phyloP scores from a whole-genome alignment of 2,329 filamentous ascomycete species.

The Pleurostoma richardsiae region DNA sequence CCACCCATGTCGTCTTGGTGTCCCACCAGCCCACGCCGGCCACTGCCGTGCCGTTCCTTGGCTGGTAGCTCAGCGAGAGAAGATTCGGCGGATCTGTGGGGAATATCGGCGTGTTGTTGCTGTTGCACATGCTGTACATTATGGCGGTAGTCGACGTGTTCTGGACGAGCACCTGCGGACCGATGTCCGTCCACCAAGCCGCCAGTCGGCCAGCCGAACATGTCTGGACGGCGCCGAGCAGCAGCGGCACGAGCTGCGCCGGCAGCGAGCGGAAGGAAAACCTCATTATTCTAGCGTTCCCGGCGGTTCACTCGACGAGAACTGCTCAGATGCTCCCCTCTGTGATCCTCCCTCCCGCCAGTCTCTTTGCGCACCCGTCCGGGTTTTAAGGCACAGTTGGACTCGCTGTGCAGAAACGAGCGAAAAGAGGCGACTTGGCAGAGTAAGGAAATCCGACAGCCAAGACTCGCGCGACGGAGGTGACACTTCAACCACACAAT shows the following conservation, averaged over 20 bases:
- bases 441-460: too few relatives aligned
- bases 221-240: slow-evolving; percentile 17
- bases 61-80: slow-evolving; percentile 17
- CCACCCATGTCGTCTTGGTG: slow-evolving; percentile 19
- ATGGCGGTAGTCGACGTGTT: slow-evolving; percentile 26
- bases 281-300: neutral
- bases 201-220: slow-evolving; percentile 12
- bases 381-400: too few relatives aligned
- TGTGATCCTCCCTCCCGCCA: too few relatives aligned
- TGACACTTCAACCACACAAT: too few relatives aligned
- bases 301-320: too few relatives aligned
- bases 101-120: slow-evolving; percentile 22
- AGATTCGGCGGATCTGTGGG: slow-evolving; percentile 24
- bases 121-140: slow-evolving; percentile 29
- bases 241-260: slow-evolving; percentile 26
- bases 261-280: slow-evolving; percentile 22
- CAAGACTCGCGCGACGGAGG: too few relatives aligned
- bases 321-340: too few relatives aligned
- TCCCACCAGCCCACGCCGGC: slow-evolving; percentile 27
- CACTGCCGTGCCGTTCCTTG: slow-evolving; percentile 26
- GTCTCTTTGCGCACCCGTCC: too few relatives aligned
- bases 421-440: too few relatives aligned
- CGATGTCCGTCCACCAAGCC: slow-evolving; percentile 27
- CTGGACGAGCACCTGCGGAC: slow-evolving; percentile 27
- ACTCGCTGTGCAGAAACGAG: too few relatives aligned